phyloP scores from a whole-genome alignment of 768 basidiomycete genomes.

The Tylopilus balloui region DNA sequence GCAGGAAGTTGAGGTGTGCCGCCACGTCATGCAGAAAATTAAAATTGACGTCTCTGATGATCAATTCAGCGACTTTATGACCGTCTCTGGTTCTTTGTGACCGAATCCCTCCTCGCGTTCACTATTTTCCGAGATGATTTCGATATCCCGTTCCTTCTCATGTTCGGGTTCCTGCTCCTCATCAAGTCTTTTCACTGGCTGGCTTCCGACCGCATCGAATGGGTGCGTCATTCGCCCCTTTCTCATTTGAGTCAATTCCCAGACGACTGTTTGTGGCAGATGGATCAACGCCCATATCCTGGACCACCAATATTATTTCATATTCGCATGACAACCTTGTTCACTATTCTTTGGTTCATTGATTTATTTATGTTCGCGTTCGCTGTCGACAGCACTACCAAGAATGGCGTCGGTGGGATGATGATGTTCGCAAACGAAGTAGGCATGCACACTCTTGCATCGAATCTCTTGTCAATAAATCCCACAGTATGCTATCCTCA shows the following conservation, averaged over 20 bases:
- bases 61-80: slow-evolving; percentile 84
- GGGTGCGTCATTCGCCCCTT: slow-evolving; percentile 50
- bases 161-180: slow-evolving; percentile 93
- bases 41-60: background rate
- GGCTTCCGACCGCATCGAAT: slow-evolving; percentile 91
- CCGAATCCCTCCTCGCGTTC: slow-evolving; percentile 92
- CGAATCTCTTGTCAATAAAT: slow-evolving; percentile 11
- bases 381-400: slow-evolving; percentile 74
- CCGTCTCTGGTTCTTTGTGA: slow-evolving; percentile 95
- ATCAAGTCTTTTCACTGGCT: slow-evolving; percentile 99
- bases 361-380: slow-evolving; percentile 77
- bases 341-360: slow-evolving; percentile 66
- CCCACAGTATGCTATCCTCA: slow-evolving; percentile 78
- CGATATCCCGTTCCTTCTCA: slow-evolving; percentile 84
- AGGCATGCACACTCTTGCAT: slow-evolving; percentile 23
- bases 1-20: slow-evolving; percentile 84
- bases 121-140: slow-evolving; percentile 97
- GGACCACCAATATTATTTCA: slow-evolving; percentile 83
- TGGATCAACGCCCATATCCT: slow-evolving; percentile 93
- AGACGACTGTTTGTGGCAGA: slow-evolving; percentile 46
- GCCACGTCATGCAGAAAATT: background rate
- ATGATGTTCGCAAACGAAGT: slow-evolving; percentile 95
- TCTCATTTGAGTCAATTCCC: background rate
- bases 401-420: slow-evolving; percentile 82
- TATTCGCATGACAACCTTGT: slow-evolving; percentile 70